A percentile compares a stretch with the other conserved stretches of the same genome.
Conservation (phyloP, 2,329 filamentous ascomycete species). For the Leptosphaerulina australis region DNA sequence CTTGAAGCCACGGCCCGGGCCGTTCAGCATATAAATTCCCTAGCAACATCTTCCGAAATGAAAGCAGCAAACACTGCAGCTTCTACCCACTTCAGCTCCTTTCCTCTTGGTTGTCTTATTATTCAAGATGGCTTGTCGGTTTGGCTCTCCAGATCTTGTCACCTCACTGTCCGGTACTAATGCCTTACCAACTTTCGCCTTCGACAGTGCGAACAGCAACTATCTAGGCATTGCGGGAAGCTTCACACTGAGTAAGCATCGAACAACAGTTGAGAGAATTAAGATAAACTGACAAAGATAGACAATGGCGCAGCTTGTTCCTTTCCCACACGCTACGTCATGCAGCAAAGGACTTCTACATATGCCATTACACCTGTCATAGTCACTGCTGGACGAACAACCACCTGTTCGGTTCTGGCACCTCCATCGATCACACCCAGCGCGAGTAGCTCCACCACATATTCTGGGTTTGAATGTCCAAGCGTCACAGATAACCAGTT, state of each 20-base stretch:
- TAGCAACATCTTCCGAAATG: neutral
- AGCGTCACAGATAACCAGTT: constrained; percentile 22
- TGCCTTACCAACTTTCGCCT: constrained; percentile 25
- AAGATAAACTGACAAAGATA: neutral
- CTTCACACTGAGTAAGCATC: constrained; percentile 17
- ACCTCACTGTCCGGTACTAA: constrained; percentile 16
- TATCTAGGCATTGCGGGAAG: constrained; percentile 21
- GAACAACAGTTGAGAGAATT: neutral
- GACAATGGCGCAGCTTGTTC: constrained; percentile 23
- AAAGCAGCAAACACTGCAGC: neutral
- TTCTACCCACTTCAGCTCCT: neutral
- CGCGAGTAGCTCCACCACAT: constrained; percentile 20
- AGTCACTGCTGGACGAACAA: constrained; percentile 21
- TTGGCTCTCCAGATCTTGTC: constrained; percentile 25
- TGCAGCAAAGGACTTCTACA: constrained; percentile 19
- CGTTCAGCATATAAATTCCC: neutral
- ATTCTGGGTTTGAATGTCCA: constrained; percentile 23
- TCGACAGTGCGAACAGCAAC: constrained; percentile 20
- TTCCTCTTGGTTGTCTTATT: neutral
- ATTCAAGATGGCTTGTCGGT: constrained; percentile 22
- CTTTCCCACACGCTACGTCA: constrained; percentile 24
- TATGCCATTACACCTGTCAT: constrained; percentile 27
- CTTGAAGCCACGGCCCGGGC: neutral
- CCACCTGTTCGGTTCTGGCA: constrained; percentile 19
- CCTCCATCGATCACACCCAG: constrained; percentile 21